phyloP scores from a whole-genome alignment of 192 early-diverging fungal species.

The Fimicolochytrium jonesii region DNA sequence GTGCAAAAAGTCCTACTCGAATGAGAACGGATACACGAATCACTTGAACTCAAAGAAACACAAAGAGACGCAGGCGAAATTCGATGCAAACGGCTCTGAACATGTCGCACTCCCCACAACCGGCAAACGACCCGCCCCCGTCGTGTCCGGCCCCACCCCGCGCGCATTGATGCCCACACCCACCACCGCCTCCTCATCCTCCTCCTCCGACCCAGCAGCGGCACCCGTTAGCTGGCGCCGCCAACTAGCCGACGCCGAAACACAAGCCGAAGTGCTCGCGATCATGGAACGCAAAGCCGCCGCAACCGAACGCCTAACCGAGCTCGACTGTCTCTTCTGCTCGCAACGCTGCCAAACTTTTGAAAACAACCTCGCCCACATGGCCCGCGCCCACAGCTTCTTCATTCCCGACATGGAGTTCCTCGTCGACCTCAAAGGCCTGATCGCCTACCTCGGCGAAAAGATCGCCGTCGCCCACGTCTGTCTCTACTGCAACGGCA shows the following conservation, averaged over 20 bases:
- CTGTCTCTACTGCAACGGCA: constrained; percentile 93
- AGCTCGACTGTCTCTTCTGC: constrained; percentile 92
- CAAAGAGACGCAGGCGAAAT: constrained; percentile 58
- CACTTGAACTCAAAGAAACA: constrained; percentile 95
- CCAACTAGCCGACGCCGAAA: constrained; percentile 47
- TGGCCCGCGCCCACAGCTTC: constrained; percentile 85
- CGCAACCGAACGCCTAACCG: constrained; percentile 58
- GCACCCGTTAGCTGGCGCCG: constrained; percentile 30
- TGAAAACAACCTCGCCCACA: constrained; percentile 81
- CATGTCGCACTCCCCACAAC: neutral
- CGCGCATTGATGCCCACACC: neutral
- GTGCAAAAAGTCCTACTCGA: constrained; percentile 62
- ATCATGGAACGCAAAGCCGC: constrained; percentile 82
- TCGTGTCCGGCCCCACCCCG: constrained; percentile 5
- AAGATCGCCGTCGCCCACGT: constrained; percentile 94
- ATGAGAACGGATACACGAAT: constrained; percentile 83
- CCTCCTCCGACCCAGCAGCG: neutral
- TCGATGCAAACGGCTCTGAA: constrained; percentile 16
- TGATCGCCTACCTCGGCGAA: constrained; percentile 89
- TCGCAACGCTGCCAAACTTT: constrained; percentile 36
- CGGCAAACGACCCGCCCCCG: neutral
- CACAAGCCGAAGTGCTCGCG: constrained; percentile 63
- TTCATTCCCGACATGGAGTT: constrained; percentile 98
- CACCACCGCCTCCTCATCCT: constrained; percentile 5
- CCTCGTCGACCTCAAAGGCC: constrained; percentile 79